phyloP scores from a whole-genome alignment of 495 filamentous ascomycete genomes.

The Pyrenula massariospora region DNA sequence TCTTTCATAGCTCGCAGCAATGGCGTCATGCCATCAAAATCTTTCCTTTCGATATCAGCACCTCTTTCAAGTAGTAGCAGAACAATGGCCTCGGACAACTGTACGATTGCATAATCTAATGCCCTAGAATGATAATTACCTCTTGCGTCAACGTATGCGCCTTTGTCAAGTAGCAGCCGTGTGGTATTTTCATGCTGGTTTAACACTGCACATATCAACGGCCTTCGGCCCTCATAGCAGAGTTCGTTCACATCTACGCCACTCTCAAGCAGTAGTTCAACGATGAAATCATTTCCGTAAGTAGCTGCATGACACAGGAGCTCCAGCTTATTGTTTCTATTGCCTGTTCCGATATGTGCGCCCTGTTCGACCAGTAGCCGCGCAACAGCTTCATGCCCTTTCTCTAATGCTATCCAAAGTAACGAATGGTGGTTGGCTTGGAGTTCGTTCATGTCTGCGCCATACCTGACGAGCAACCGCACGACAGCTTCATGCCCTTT shows the following conservation, averaged over 20 bases:
- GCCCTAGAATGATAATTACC: background rate
- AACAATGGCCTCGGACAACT: constrained; percentile 2
- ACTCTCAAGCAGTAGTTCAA: background rate
- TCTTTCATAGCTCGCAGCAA: background rate
- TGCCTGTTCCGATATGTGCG: background rate
- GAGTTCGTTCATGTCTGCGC: constrained; percentile 1
- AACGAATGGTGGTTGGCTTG: background rate
- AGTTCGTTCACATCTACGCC: background rate
- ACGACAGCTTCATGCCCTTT: constrained; percentile 3
- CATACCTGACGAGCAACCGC: background rate
- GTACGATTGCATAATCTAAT: background rate
- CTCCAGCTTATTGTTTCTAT: background rate
- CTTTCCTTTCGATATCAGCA: background rate
- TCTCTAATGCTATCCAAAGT: background rate
- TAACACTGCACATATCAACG: background rate
- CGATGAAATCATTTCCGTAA: constrained; percentile 16
- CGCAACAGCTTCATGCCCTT: background rate
- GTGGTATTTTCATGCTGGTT: background rate
- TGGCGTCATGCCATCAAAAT: constrained; percentile 1
- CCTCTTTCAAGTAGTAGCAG: constrained; percentile 8
- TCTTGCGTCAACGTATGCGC: background rate
- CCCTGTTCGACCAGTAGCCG: background rate
- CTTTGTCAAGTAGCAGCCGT: background rate
- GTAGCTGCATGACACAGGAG: background rate
- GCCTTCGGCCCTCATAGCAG: background rate